A percentile compares a stretch with the other conserved stretches of the same genome.
These are phyloP conservation scores for Juncus inflexus DNA, from an alignment of 176 grass and related monocot genomes.

Conservation along the genomic window DNA sequence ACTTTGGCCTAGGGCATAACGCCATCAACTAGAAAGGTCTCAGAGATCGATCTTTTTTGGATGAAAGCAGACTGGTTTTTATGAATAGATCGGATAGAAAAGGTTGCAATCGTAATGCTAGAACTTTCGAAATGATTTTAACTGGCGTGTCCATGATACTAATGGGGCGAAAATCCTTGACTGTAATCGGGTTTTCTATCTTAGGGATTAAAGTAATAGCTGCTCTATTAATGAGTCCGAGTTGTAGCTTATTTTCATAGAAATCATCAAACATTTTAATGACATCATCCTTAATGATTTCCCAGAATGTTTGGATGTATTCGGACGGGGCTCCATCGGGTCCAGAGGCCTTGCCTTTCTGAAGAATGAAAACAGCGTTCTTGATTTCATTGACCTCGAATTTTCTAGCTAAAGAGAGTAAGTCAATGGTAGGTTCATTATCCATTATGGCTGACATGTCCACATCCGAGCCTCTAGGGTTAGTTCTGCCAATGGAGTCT, in stretches of 20 bases:
- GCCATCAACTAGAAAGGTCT: neutral
- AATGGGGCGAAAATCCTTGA: neutral
- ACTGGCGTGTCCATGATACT: neutral
- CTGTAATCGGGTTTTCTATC: neutral
- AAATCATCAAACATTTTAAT: neutral
- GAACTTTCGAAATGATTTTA: neutral
- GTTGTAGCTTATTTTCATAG: neutral
- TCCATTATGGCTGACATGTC: too few species aligned
- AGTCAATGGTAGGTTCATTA: too few species aligned
- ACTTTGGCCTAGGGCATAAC: too few species aligned
- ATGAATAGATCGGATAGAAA: neutral
- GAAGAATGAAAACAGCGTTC: neutral
- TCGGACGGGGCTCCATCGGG: neutral
- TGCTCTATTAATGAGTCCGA: neutral
- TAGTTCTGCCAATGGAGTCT: neutral
- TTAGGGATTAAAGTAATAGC: neutral
- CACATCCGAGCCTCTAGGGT: too few species aligned
- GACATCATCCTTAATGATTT: neutral
- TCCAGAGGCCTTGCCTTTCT: neutral
- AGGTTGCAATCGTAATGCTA: neutral
- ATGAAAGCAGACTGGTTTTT: neutral
- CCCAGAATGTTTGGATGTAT: neutral
- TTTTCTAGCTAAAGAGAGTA: too few species aligned
- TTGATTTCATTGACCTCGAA: too few species aligned
- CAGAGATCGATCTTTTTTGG: neutral